These are phyloP conservation scores for Madurella mycetomatis DNA, from an alignment of 2,329 filamentous ascomycete genomes.

Conservation along the genomic window DNA sequence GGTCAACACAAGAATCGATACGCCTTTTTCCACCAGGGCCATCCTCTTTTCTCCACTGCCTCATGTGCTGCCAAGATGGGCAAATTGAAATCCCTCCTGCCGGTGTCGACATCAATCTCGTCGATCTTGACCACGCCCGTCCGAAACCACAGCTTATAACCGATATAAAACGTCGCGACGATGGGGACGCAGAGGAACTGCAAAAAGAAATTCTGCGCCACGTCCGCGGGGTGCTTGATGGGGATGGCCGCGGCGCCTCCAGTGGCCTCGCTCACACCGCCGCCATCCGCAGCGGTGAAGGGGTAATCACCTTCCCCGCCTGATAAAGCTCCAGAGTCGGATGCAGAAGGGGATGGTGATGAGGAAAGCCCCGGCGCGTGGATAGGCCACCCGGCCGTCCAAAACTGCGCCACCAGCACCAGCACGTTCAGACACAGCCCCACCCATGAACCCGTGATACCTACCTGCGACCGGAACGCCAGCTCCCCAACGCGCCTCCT, in stretches of 20 bases:
- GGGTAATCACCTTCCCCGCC: background rate
- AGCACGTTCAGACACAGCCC: conserved; percentile 72
- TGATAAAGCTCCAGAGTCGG: background rate
- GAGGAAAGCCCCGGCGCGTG: conserved; percentile 45
- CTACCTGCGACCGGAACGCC: conserved; percentile 75
- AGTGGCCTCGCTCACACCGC: background rate
- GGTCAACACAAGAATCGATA: conserved; percentile 69
- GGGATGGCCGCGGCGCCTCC: conserved; percentile 26
- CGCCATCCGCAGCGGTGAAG: background rate
- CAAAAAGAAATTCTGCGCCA: conserved; percentile 67
- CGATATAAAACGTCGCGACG: conserved; percentile 62
- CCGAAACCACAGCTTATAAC: conserved; percentile 70
- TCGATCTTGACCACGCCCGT: conserved; percentile 62
- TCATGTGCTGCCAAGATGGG: conserved; percentile 76
- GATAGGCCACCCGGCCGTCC: conserved; percentile 76
- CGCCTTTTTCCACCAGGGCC: conserved; percentile 71
- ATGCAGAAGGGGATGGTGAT: conserved; percentile 37
- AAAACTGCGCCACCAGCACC: conserved; percentile 80
- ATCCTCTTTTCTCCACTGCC: conserved; percentile 63
- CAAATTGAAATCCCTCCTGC: conserved; percentile 79
- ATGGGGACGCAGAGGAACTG: conserved; percentile 68
- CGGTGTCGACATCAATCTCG: conserved; percentile 85
- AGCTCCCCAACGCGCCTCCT: conserved; percentile 71
- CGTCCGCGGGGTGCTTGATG: conserved; percentile 34
- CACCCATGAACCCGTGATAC: conserved; percentile 73